Evolutionary conservation across 1,284 basidiomycete genomes (phyloP).

Genomic region (Leccinum angustisporum): DNA sequence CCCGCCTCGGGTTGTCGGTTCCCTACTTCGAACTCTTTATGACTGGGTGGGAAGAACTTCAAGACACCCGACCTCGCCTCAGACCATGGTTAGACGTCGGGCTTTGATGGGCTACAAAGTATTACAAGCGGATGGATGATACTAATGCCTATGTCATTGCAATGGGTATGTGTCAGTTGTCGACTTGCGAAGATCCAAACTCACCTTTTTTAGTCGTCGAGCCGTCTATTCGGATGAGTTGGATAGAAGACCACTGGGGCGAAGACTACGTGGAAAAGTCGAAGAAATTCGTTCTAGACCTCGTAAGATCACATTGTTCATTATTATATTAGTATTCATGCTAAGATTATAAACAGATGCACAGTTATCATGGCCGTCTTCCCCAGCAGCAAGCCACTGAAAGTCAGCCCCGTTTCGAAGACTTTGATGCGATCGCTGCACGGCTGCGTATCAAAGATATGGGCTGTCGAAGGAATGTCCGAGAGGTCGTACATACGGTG

Average conservation of each 20-base stretch:
- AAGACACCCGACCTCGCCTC: neutral
- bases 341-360: neutral
- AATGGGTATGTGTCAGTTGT: neutral
- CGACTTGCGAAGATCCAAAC: neutral
- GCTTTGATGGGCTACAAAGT: neutral
- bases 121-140: conserved; percentile 1
- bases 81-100: neutral
- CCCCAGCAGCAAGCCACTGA: neutral
- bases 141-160: conserved; percentile 4
- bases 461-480: neutral
- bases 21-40: neutral
- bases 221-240: neutral
- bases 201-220: neutral
- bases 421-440: neutral
- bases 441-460: neutral
- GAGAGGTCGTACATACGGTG: neutral
- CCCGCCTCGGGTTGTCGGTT: neutral
- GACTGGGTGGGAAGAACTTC: neutral
- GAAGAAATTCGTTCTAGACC: neutral
- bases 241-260: conserved; percentile 2
- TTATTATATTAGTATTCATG: neutral
- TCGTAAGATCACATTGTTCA: neutral
- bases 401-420: neutral
- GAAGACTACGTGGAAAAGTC: neutral
- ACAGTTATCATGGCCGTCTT: neutral